Conservation (phyloP, 2,329 filamentous ascomycete genomes). For the Fusarium dlaminii region DNA sequence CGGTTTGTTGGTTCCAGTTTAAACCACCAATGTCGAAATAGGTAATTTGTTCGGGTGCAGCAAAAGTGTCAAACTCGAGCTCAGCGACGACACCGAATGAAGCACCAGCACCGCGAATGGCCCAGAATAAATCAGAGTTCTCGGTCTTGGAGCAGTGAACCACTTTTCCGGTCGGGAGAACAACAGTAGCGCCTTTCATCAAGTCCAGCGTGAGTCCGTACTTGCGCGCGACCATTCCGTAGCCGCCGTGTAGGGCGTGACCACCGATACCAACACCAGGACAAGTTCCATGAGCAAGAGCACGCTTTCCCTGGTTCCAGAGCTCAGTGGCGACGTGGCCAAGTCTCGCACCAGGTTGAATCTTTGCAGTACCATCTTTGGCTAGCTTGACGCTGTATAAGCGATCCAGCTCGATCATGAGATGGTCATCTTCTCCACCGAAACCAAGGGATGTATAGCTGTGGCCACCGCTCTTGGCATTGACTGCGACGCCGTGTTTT, state of each 20-base stretch:
- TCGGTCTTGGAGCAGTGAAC: conserved; percentile 41
- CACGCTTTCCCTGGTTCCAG: conserved; percentile 52
- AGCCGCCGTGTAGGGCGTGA: conserved; percentile 45
- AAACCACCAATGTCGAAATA: conserved; percentile 37
- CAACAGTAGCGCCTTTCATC: conserved; percentile 44
- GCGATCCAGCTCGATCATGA: conserved; percentile 54
- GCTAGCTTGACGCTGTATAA: conserved; percentile 48
- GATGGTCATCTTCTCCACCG: conserved; percentile 53
- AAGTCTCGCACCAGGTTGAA: conserved; percentile 59
- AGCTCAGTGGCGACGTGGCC: conserved; percentile 58
- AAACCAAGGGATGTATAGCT: conserved; percentile 61
- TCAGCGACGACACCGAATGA: conserved; percentile 47
- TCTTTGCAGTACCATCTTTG: conserved; percentile 34
- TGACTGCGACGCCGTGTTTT: conserved; percentile 56
- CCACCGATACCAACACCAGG: conserved; percentile 50
- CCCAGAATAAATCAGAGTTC: conserved; percentile 44
- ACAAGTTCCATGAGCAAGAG: conserved; percentile 62
- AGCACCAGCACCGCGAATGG: conserved; percentile 44
- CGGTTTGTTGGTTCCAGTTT: conserved; percentile 33
- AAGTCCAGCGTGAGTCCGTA: conserved; percentile 44
- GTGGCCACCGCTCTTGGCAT: conserved; percentile 62
- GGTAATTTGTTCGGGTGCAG: conserved; percentile 28
- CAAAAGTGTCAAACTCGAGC: conserved; percentile 43
- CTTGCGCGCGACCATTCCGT: conserved; percentile 47
- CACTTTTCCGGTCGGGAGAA: conserved; percentile 40